These are phyloP conservation scores for Leccinum subtestaceum DNA, from an alignment of 768 basidiomycete species.

Conservation along the genomic window DNA sequence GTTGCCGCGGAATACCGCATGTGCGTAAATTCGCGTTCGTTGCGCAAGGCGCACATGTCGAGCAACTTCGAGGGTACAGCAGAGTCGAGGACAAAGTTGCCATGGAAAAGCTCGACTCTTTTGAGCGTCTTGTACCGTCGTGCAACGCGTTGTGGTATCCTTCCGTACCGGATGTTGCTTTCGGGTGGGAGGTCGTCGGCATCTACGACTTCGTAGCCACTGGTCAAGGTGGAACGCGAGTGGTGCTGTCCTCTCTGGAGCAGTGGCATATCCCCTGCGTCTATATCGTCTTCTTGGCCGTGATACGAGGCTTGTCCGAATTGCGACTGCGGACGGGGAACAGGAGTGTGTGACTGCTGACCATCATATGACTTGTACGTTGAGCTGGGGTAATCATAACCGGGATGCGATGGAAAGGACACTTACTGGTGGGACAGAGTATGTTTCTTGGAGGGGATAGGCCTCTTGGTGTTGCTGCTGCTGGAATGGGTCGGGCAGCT, in stretches of 20 bases:
- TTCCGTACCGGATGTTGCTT: slow-evolving; percentile 79
- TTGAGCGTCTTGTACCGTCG: slow-evolving; percentile 93
- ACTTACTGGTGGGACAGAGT: slow-evolving; percentile 13
- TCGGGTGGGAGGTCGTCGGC: slow-evolving; percentile 35
- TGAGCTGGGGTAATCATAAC: slow-evolving; percentile 11
- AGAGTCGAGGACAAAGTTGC: slow-evolving; percentile 90
- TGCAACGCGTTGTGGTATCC: slow-evolving; percentile 88
- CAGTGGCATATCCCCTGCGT: slow-evolving; percentile 67
- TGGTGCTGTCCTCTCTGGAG: slow-evolving; percentile 42
- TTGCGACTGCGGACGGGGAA: slow-evolving; percentile 27
- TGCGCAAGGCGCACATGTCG: slow-evolving; percentile 71
- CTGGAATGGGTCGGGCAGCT: slow-evolving; percentile 17
- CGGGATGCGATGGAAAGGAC: slow-evolving; percentile 20
- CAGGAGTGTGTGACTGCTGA: slow-evolving; percentile 17
- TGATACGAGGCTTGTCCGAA: slow-evolving; percentile 36
- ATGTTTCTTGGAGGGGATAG: slow-evolving; percentile 24
- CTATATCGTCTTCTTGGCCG: slow-evolving; percentile 42
- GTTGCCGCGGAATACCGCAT: slow-evolving; percentile 97
- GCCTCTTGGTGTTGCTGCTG: slow-evolving; percentile 23
- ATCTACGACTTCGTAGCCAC: slow-evolving; percentile 37
- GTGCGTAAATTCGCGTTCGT: slow-evolving; percentile 88
- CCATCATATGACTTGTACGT: slow-evolving; percentile 25
- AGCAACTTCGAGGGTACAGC: slow-evolving; percentile 90
- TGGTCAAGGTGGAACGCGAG: slow-evolving; percentile 41
- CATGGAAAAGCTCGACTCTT: slow-evolving; percentile 88